Base-by-base conservation (phyloP, 2,329 filamentous ascomycete species). In the Neobulgaria alba region DNA sequence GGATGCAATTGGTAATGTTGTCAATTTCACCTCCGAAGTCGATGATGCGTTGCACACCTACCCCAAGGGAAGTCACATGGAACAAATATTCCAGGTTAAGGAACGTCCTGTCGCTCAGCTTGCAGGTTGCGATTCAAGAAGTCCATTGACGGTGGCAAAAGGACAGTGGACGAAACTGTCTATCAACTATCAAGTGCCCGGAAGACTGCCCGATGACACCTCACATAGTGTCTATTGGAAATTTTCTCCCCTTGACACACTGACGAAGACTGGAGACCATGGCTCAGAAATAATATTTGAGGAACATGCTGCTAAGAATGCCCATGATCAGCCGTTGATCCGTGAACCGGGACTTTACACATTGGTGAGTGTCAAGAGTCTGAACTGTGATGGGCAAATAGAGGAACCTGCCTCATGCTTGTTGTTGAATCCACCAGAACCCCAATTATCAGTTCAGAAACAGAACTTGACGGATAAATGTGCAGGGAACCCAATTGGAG, bases 401-500 rank as follows among this genome's bases (percentile, higher is more conserved):
- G 73, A 90, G 49, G 92, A 98, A 60, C 92, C 92, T 19, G 85
- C 90, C 2, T 92, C 89, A n/a, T 96, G 90, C 61, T 71, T 95
- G 43, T 68, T 98, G 39, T 72, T 93, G 50, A 98, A 96, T 51
- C 92, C 92, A 4, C 81, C 92, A 0, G 82, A 95, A 63, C 92
- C 92, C 8, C 77, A 82, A 41, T 62, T 98, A 43, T 70, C 76
- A 3, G 68, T 98, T 36, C 74, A 73, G 21, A 72, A 79, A 5
- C 84, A 94, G 53, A 82, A 88, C 47, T 88, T 98, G 32, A 84
- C 86, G 38, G 92, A 98, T 62, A 94, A 93, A 59, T 98, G 92
- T 60, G 90, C 89, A 26, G 88, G 89, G 35, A 95, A 88, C 57
- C 87, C 92, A 0, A 85, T 98, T 47, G 92, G 92, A 30, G 73